Percentiles rank a stretch among this genome's conserved stretches.
These are phyloP conservation scores for Pseudotulostoma volvatum DNA, from an alignment of 495 filamentous ascomycete genomes.

Conservation along the genomic window DNA sequence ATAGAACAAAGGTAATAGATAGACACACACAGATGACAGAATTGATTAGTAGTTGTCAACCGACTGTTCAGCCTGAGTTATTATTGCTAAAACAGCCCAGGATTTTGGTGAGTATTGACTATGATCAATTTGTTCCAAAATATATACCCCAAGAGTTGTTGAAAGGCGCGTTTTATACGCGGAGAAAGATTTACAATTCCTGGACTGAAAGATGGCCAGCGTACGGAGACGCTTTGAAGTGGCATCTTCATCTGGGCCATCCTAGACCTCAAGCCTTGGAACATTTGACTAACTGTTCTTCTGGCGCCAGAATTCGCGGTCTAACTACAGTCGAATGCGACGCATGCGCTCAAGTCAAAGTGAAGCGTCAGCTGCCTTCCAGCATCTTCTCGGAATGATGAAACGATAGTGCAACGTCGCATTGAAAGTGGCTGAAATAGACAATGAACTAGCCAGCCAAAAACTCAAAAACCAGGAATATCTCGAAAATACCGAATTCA, in stretches of 20 bases:
- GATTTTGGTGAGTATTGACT: no score
- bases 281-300: background rate
- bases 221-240: background rate
- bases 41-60: no score
- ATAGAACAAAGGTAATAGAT: no score
- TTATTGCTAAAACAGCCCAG: no score
- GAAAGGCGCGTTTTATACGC: background rate
- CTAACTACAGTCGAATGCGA: slow-evolving; percentile 2
- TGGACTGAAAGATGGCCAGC: background rate
- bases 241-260: slow-evolving; percentile 1
- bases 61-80: no score
- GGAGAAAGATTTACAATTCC: slow-evolving; percentile 1
- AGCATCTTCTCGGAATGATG: background rate
- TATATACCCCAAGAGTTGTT: slow-evolving; percentile 1
- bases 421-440: background rate
- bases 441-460: background rate
- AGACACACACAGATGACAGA: no score
- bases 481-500: background rate
- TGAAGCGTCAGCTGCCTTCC: background rate
- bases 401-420: background rate
- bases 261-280: slow-evolving; percentile 1
- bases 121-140: slow-evolving; percentile 1
- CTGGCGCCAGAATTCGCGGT: slow-evolving; percentile 1
- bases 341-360: slow-evolving; percentile 1
- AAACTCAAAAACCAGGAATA: background rate